Conservation (phyloP, 768 basidiomycete species). For the Naganishia friedmannii region DNA sequence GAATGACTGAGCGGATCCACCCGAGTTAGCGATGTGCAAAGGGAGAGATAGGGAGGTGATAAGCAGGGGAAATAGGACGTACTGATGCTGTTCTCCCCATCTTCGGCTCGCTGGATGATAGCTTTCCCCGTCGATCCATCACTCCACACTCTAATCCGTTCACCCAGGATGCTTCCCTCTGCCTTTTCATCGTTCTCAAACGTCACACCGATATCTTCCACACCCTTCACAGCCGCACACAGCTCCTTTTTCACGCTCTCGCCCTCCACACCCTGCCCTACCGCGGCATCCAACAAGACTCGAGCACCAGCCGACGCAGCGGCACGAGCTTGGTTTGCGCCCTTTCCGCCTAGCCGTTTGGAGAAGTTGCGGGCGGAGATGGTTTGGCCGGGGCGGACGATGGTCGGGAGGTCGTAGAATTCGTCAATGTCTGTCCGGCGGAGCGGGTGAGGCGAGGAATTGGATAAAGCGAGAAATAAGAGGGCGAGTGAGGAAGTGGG, state of each 20-base stretch:
- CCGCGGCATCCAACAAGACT: conserved; percentile 48
- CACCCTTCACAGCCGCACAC: conserved; percentile 39
- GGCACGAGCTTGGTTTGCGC: conserved; percentile 55
- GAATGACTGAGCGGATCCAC: conserved; percentile 40
- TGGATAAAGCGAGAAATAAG: no score
- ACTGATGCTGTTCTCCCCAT: conserved; percentile 56
- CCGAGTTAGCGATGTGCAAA: neutral
- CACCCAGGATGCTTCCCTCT: conserved; percentile 16
- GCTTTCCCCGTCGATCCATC: conserved; percentile 53
- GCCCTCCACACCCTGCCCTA: conserved; percentile 49
- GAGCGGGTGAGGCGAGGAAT: no score
- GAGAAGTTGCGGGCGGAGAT: conserved; percentile 51
- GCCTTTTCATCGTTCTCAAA: neutral
- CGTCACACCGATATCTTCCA: conserved; percentile 29
- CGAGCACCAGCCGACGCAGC: conserved; percentile 48
- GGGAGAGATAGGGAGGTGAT: neutral
- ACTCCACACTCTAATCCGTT: conserved; percentile 26
- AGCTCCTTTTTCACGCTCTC: conserved; percentile 44
- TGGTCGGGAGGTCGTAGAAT: conserved; percentile 45
- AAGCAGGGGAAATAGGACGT: conserved; percentile 27
- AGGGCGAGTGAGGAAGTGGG: no score
- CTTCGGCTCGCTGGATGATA: conserved; percentile 53
- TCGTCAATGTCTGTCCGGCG: conserved; percentile 49
- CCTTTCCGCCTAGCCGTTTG: conserved; percentile 54
- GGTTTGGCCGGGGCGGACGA: conserved; percentile 54